Conservation (phyloP, 129 eudicot species). For the Oenanthe sinensis region DNA sequence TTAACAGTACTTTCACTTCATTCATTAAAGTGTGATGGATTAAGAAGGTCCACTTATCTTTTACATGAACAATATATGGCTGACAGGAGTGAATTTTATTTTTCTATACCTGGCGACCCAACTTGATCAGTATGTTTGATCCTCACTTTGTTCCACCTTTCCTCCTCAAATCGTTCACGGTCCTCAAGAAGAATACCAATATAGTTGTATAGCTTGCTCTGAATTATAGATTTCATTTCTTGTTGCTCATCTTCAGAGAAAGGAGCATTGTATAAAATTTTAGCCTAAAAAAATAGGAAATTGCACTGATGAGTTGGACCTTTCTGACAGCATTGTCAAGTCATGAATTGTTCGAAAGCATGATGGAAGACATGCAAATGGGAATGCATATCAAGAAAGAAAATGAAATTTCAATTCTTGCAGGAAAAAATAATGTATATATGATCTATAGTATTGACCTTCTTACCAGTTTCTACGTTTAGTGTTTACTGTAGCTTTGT, state of each 20-base stretch:
- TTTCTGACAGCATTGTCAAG: neutral
- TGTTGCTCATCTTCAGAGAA: constrained; percentile 70
- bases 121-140: constrained; percentile 39
- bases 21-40: neutral
- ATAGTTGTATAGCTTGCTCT: constrained; percentile 59
- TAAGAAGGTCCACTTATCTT: neutral
- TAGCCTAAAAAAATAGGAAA: constrained; percentile 42
- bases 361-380: neutral
- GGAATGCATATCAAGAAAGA: neutral
- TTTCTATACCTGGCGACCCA: constrained; percentile 58
- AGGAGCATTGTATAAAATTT: constrained; percentile 47
- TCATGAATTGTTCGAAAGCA: neutral
- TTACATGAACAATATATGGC: neutral
- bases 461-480: too few relatives aligned
- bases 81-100: neutral
- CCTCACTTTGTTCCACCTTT: constrained; percentile 27
- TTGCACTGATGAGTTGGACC: neutral
- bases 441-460: too few relatives aligned
- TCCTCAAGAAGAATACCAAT: constrained; percentile 73
- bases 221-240: constrained; percentile 49
- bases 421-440: too few relatives aligned
- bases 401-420: too few relatives aligned
- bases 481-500: too few relatives aligned
- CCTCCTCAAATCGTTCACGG: constrained; percentile 65
- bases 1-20: neutral